Percentiles rank a stretch among this genome's conserved stretches.
Evolutionary conservation across 305 asterid genomes (phyloP).

Genomic region (Fraxinus dipetala): DNA sequence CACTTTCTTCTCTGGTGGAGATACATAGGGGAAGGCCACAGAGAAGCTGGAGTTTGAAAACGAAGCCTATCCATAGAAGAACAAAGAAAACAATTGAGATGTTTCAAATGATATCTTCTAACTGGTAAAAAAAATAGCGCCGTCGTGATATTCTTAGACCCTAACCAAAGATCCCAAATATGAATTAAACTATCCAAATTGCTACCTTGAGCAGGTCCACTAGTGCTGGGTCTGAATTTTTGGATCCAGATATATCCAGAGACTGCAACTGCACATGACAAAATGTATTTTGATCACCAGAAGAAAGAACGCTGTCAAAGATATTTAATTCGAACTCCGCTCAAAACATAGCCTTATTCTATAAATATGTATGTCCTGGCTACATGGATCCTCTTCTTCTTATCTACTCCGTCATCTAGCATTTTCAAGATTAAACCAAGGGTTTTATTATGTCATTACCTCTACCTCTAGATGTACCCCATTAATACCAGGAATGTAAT

Average conservation of each 20-base stretch:
- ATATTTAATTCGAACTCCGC: neutral
- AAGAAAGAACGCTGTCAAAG: conserved; percentile 1
- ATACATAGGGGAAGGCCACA: conserved; percentile 74
- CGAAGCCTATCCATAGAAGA: conserved; percentile 52
- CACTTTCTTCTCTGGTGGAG: conserved; percentile 54
- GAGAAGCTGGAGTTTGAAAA: conserved; percentile 71
- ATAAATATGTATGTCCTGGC: neutral
- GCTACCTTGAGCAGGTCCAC: conserved; percentile 78
- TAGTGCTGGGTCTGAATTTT: conserved; percentile 60
- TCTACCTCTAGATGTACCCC: neutral
- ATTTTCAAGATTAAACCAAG: neutral
- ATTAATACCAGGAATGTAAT: neutral
- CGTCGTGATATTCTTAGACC: conserved; percentile 20
- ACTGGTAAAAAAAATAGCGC: neutral
- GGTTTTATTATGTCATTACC: neutral
- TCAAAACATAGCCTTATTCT: neutral
- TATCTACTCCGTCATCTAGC: neutral
- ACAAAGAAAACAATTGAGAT: conserved; percentile 21
- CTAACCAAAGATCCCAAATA: conserved; percentile 8
- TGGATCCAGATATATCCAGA: conserved; percentile 53
- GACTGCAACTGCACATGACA: conserved; percentile 58
- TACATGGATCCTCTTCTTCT: neutral
- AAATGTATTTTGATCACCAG: conserved; percentile 17
- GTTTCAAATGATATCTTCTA: neutral
- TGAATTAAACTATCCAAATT: conserved; percentile 11